phyloP scores from a whole-genome alignment of 495 filamentous ascomycete genomes.

The Pyronema domesticum region DNA sequence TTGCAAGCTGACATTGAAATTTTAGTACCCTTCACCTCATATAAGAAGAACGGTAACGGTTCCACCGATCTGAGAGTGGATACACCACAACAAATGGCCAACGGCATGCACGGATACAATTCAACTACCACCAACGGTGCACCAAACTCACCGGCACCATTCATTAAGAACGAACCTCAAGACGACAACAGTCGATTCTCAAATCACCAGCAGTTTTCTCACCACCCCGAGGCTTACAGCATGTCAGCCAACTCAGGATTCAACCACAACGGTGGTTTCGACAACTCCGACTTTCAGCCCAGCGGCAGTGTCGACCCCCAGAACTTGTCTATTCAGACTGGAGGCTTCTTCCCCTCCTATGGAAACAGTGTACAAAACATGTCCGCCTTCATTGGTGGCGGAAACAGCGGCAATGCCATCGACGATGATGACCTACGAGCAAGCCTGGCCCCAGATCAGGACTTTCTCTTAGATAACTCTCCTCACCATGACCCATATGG shows the following conservation, averaged over 20 bases:
- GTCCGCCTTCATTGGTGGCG: conserved; percentile 8
- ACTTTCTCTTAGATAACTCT: conserved; percentile 11
- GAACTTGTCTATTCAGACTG: conserved; percentile 43
- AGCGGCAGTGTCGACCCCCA: conserved; percentile 66
- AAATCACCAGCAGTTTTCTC: conserved; percentile 27
- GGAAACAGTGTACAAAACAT: conserved; percentile 5
- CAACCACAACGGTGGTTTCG: conserved; percentile 45
- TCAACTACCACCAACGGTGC: conserved; percentile 18
- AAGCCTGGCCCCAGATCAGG: conserved; percentile 12
- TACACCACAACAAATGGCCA: conserved; percentile 14
- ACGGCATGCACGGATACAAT: conserved; percentile 23
- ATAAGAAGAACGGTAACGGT: conserved; percentile 21
- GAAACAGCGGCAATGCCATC: conserved; percentile 10
- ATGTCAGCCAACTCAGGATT: conserved; percentile 45
- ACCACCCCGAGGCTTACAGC: conserved; percentile 31
- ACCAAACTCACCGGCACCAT: conserved; percentile 37
- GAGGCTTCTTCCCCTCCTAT: conserved; percentile 18
- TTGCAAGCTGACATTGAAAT: background rate
- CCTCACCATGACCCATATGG: conserved; percentile 13
- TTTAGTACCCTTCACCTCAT: conserved; percentile 6
- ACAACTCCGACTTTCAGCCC: conserved; percentile 29
- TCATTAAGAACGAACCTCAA: conserved; percentile 64
- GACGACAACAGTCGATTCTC: conserved; percentile 35
- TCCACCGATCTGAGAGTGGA: conserved; percentile 22
- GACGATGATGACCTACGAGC: conserved; percentile 21